Percentiles rank a stretch among this genome's conserved stretches.
Evolutionary conservation across 1,139 yeast species (phyloP).

Genomic region (Taphrina pruni): DNA sequence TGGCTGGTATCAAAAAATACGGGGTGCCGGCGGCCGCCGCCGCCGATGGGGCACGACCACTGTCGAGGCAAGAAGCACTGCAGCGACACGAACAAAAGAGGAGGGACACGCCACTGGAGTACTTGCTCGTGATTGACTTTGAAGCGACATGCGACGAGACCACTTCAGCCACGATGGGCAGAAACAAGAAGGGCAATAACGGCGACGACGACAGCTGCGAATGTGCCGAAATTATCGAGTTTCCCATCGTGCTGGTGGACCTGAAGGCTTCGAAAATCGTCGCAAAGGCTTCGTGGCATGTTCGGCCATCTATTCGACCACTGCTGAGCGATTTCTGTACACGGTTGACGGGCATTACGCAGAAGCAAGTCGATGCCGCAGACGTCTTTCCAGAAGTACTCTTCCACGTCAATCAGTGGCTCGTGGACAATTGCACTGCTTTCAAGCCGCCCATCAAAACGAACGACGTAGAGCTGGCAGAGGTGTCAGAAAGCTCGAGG

Average conservation of each 20-base stretch:
- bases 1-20: constrained; percentile 2
- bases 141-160: constrained; percentile 48
- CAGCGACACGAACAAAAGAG: constrained; percentile 4
- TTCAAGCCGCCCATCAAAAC: constrained; percentile 26
- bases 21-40: not conserved
- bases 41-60: not conserved
- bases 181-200: not conserved
- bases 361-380: constrained; percentile 44
- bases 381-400: constrained; percentile 46
- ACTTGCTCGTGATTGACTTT: constrained; percentile 47
- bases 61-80: not conserved
- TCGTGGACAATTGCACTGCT: constrained; percentile 40
- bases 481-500: not conserved
- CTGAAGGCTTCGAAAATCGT: constrained; percentile 42
- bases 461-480: not conserved
- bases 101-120: constrained; percentile 43
- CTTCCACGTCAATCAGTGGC: constrained; percentile 43
- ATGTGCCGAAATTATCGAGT: constrained; percentile 47
- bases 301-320: constrained; percentile 42
- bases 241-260: constrained; percentile 47
- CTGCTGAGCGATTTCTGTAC: constrained; percentile 44
- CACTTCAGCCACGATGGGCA: constrained; percentile 25
- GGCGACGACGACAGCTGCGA: not conserved
- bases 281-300: constrained; percentile 45
- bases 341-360: constrained; percentile 45